phyloP scores from a whole-genome alignment of 2,329 filamentous ascomycete genomes.

The Parasarocladium wereldwijsianum region DNA sequence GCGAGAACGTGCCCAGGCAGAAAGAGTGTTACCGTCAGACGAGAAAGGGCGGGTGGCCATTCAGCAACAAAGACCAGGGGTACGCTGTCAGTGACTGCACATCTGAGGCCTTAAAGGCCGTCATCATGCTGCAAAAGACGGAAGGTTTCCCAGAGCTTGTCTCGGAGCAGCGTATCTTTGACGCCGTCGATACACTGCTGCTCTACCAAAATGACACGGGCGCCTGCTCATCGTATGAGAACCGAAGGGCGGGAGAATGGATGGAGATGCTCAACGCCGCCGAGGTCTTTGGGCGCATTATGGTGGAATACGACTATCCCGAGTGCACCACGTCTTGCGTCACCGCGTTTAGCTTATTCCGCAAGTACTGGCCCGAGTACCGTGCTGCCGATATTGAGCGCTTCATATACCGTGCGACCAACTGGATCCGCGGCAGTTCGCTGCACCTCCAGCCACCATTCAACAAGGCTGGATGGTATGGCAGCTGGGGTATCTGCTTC shows the following conservation, averaged over 20 bases:
- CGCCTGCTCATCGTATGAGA: slow-evolving; percentile 84
- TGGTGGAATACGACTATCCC: slow-evolving; percentile 97
- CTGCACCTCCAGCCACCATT: slow-evolving; percentile 42
- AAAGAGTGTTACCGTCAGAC: slow-evolving; percentile 76
- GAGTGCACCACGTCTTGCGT: slow-evolving; percentile 95
- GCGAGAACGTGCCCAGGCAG: slow-evolving; percentile 65
- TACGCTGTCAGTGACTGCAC: slow-evolving; percentile 95
- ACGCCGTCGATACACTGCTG: slow-evolving; percentile 80
- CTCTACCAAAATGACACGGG: slow-evolving; percentile 81
- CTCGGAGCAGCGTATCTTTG: slow-evolving; percentile 63
- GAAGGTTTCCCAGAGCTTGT: slow-evolving; percentile 62
- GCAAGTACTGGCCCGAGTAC: slow-evolving; percentile 68
- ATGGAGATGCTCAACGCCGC: slow-evolving; percentile 86
- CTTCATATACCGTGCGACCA: slow-evolving; percentile 60
- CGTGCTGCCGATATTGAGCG: slow-evolving; percentile 56
- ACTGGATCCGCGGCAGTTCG: slow-evolving; percentile 54
- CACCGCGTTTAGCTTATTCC: slow-evolving; percentile 73
- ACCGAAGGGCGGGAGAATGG: slow-evolving; percentile 58
- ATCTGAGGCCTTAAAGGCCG: slow-evolving; percentile 75
- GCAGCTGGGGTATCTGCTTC: slow-evolving; percentile 95
- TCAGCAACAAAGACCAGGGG: slow-evolving; percentile 83
- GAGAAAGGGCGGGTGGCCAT: slow-evolving; percentile 89
- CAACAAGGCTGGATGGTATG: slow-evolving; percentile 88
- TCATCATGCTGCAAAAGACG: slow-evolving; percentile 70
- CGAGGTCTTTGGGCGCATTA: slow-evolving; percentile 91